A percentile compares a stretch with the other conserved stretches of the same genome.
Evolutionary conservation across 305 asterid species (phyloP).

Genomic region (Euphrasia arctica): DNA sequence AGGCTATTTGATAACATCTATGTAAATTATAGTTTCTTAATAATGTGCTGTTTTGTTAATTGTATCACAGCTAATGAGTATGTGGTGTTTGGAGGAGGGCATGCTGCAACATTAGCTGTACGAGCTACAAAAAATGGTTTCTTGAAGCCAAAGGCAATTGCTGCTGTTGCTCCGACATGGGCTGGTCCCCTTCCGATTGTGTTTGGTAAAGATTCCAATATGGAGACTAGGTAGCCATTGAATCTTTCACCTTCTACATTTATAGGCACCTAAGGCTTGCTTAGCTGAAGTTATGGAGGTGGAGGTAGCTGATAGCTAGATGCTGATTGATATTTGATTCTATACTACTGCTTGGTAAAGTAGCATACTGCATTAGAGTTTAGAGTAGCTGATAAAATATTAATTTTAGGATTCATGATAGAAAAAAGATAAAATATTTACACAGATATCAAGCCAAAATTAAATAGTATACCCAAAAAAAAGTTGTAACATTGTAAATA

Average conservation of each 20-base stretch:
- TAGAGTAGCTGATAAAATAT: no score
- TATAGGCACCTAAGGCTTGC: background rate
- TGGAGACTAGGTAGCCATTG: slow-evolving; percentile 71
- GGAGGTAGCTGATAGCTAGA: no score
- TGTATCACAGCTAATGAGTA: slow-evolving; percentile 52
- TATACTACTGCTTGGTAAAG: no score
- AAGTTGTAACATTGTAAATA: no score
- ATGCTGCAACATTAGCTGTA: slow-evolving; percentile 87
- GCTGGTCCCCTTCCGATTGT: slow-evolving; percentile 97
- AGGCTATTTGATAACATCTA: slow-evolving; percentile 4
- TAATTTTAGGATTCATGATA: no score
- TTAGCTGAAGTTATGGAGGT: no score
- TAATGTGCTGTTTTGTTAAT: slow-evolving; percentile 10
- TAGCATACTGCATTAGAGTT: no score
- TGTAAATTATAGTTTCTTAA: slow-evolving; percentile 22
- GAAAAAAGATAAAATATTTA: no score
- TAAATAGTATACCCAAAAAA: no score
- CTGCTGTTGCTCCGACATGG: slow-evolving; percentile 98
- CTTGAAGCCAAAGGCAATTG: slow-evolving; percentile 79
- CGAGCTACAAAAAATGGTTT: slow-evolving; percentile 77
- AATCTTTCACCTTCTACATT: slow-evolving; percentile 4
- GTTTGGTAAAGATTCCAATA: slow-evolving; percentile 80
- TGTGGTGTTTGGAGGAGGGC: slow-evolving; percentile 93
- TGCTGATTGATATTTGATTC: no score
- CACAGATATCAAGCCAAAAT: no score